Evolutionary conservation across 345 rosid species (phyloP).

Genomic region (Euclidium syriacum): DNA sequence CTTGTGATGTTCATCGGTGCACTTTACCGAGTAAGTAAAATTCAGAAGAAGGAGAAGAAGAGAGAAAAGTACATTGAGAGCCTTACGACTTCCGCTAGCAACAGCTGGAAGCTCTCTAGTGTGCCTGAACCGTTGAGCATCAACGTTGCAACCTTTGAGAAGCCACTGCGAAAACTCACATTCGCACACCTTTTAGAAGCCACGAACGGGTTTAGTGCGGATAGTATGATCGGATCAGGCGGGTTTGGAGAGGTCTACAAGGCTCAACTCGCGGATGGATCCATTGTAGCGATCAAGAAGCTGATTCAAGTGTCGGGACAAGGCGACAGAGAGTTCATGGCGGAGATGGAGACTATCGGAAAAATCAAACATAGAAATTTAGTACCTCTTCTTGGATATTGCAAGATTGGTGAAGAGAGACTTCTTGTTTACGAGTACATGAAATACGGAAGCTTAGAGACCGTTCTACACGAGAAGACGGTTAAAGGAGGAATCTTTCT

Average conservation of each 20-base stretch:
- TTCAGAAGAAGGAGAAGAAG: slow-evolving; percentile 59
- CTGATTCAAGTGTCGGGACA: slow-evolving; percentile 88
- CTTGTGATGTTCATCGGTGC: slow-evolving; percentile 48
- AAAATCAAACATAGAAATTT: slow-evolving; percentile 88
- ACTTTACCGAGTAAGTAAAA: slow-evolving; percentile 36
- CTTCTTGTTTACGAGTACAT: slow-evolving; percentile 93
- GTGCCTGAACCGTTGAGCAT: slow-evolving; percentile 79
- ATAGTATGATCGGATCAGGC: slow-evolving; percentile 86
- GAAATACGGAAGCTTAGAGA: slow-evolving; percentile 90
- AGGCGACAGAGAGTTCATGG: slow-evolving; percentile 90
- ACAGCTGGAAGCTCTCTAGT: slow-evolving; percentile 68
- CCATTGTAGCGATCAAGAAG: slow-evolving; percentile 87
- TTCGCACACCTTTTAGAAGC: slow-evolving; percentile 90
- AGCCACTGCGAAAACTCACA: slow-evolving; percentile 74
- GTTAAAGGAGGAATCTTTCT: slow-evolving; percentile 57
- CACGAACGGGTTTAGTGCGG: slow-evolving; percentile 75
- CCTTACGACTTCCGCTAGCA: slow-evolving; percentile 58
- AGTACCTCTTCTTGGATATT: slow-evolving; percentile 85
- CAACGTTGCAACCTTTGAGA: slow-evolving; percentile 75
- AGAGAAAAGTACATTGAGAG: slow-evolving; percentile 56
- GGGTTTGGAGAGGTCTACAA: slow-evolving; percentile 97
- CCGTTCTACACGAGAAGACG: slow-evolving; percentile 54
- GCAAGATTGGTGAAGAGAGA: slow-evolving; percentile 86
- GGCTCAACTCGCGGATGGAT: slow-evolving; percentile 77
- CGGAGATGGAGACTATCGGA: slow-evolving; percentile 98